A percentile compares a stretch with the other conserved stretches of the same genome.
Conservation (phyloP, 768 basidiomycete species). For the Amylocystis lapponica region DNA sequence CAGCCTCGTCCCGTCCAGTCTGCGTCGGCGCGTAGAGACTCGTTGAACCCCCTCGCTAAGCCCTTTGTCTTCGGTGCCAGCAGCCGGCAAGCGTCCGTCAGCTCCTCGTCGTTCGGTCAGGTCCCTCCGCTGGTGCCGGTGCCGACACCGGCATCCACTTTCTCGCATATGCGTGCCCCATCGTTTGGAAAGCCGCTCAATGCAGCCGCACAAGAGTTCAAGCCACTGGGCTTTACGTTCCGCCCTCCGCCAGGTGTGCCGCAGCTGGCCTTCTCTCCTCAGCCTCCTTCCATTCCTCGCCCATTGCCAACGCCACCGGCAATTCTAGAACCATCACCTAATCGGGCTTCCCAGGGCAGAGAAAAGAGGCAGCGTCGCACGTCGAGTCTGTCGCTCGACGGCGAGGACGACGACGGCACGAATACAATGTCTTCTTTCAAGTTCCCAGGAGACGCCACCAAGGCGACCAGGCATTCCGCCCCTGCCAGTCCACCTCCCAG, state of each 20-base stretch:
- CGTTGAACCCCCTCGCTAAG: constrained; percentile 76
- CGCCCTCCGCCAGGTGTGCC: constrained; percentile 63
- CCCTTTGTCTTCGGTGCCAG: constrained; percentile 73
- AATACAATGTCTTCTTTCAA: constrained; percentile 62
- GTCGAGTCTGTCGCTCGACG: constrained; percentile 30
- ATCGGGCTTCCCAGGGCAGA: constrained; percentile 51
- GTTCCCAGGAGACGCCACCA: constrained; percentile 61
- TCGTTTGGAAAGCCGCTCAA: constrained; percentile 70
- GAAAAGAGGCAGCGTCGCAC: constrained; percentile 72
- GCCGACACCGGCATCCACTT: neutral
- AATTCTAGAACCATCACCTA: neutral
- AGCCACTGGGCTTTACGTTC: constrained; percentile 73
- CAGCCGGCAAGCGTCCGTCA: constrained; percentile 29
- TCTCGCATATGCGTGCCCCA: constrained; percentile 32
- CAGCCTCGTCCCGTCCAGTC: constrained; percentile 15
- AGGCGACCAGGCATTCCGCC: constrained; percentile 39
- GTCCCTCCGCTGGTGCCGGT: constrained; percentile 1
- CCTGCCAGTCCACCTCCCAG: constrained; percentile 31
- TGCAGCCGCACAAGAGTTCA: constrained; percentile 75
- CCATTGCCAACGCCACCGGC: constrained; percentile 35
- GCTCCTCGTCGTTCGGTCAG: constrained; percentile 25
- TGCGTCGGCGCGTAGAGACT: constrained; percentile 15
- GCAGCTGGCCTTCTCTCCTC: constrained; percentile 38
- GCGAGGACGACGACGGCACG: constrained; percentile 44
- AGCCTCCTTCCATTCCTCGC: constrained; percentile 25